Evolutionary conservation across 345 rosid genomes (phyloP).

Genomic region (Bruguiera sexangula): DNA sequence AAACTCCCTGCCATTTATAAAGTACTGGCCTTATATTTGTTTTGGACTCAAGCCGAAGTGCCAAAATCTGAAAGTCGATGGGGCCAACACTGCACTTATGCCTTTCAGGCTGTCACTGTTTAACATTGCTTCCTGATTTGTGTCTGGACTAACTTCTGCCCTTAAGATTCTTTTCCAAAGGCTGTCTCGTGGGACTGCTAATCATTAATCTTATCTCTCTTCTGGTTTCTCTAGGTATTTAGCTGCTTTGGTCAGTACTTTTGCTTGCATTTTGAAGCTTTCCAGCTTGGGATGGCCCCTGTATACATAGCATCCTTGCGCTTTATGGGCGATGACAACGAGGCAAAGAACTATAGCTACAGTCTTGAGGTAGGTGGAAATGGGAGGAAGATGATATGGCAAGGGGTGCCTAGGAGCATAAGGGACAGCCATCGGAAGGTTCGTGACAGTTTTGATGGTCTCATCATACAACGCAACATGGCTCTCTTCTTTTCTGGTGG

Average conservation of each 20-base stretch:
- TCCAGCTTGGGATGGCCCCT: slow-evolving; percentile 75
- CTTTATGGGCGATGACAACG: slow-evolving; percentile 78
- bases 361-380: slow-evolving; percentile 86
- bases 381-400: slow-evolving; percentile 73
- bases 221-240: slow-evolving; percentile 44
- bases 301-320: slow-evolving; percentile 75
- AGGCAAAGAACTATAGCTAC: slow-evolving; percentile 72
- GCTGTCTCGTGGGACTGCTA: background rate
- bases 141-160: background rate
- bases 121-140: background rate
- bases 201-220: slow-evolving; percentile 1
- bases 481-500: slow-evolving; percentile 83
- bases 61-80: background rate
- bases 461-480: slow-evolving; percentile 74
- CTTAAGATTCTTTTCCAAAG: background rate
- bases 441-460: slow-evolving; percentile 79
- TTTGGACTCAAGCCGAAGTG: too few species aligned
- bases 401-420: slow-evolving; percentile 79
- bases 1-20: background rate
- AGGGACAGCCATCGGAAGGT: slow-evolving; percentile 76
- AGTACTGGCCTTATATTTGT: background rate
- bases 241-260: slow-evolving; percentile 82
- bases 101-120: background rate
- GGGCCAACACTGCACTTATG: background rate
- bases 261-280: slow-evolving; percentile 78